phyloP scores from a whole-genome alignment of 2,329 filamentous ascomycete genomes.

The Paraphaeosphaeria minitans region DNA sequence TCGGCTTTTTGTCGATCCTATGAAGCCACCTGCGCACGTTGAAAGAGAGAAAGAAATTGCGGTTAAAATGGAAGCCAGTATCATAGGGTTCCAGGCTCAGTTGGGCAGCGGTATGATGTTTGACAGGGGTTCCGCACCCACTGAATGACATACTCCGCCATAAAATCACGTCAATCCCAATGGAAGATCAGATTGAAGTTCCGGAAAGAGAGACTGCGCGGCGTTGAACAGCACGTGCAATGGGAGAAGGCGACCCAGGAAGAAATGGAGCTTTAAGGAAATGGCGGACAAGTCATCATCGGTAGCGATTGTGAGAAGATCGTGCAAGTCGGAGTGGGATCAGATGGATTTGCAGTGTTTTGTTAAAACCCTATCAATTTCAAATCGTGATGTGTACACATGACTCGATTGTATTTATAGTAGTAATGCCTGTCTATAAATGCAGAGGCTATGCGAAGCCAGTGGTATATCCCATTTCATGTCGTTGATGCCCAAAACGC shows the following conservation, averaged over 20 bases:
- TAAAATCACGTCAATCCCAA: constrained; percentile 1
- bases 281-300: neutral
- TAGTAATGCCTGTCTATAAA: neutral
- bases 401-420: neutral
- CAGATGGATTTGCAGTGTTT: too few relatives aligned
- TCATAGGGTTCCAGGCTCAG: neutral
- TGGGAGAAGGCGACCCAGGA: constrained; percentile 8
- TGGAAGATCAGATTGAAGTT: constrained; percentile 3
- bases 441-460: constrained; percentile 5
- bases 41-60: neutral
- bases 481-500: constrained; percentile 5
- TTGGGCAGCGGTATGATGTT: neutral
- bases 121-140: constrained; percentile 7
- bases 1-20: constrained; percentile 3
- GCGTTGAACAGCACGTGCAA: constrained; percentile 2
- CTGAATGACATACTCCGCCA: neutral
- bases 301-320: too few relatives aligned
- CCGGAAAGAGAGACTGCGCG: constrained; percentile 1
- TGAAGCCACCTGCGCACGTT: neutral
- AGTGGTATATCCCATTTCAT: constrained; percentile 1
- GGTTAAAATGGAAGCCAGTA: neutral
- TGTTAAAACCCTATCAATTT: neutral
- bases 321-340: too few relatives aligned
- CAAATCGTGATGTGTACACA: too few relatives aligned
- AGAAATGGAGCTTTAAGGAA: neutral